Base-by-base conservation (phyloP, 441 rosid species). In the Populus trichocarpa region DNA sequence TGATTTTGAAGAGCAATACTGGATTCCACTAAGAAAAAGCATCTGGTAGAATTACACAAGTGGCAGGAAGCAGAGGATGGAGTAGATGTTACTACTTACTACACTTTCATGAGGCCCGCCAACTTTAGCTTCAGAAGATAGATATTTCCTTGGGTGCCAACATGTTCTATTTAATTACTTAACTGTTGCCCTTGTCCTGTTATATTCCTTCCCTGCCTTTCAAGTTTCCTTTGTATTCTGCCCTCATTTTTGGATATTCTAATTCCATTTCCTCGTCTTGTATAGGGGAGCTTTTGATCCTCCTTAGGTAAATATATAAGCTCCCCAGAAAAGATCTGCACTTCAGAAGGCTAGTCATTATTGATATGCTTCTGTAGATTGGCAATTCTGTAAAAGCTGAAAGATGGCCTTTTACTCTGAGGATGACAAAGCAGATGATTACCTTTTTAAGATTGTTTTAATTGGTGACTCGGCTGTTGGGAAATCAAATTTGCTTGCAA, bases 331-430 rank as follows among this genome's bases (percentile, higher is more conserved):
- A 71, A 69, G 67, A 38, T 72, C 25, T 53, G 3, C 46, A 69
- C 50, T 78, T 69, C 40, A n/a, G 76, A 75, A 77, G 65, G 79
- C 70, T 75, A 42, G 67, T 69, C 79, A 50, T 82, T 75, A 26
- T 69, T 75, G 75, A 77, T 76, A 86, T 89, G 93, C 64, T 81
- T 84, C 78, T 80, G 53, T 93, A 91, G 87, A 75, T 82, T 71
- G 76, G 67, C 75, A 53, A 38, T 80, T 57, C 57, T 75, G 79
- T 73, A 75, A 75, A 59, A 77, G 64, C 76, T 79, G 79, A 79
- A 77, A 86, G 77, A 93, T 96, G 99, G 97, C 93, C 77, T 85
- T 86, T 84, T 85, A 86, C 80, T 77, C 94, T 3, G 87, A 84
- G 79, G 90, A 81, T 11, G 86, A 82, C 50, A 78, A 77, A 80